These are phyloP conservation scores for Globisporangium radiosum DNA, from an alignment of 352 stramenopile genomes.

Conservation along the genomic window DNA sequence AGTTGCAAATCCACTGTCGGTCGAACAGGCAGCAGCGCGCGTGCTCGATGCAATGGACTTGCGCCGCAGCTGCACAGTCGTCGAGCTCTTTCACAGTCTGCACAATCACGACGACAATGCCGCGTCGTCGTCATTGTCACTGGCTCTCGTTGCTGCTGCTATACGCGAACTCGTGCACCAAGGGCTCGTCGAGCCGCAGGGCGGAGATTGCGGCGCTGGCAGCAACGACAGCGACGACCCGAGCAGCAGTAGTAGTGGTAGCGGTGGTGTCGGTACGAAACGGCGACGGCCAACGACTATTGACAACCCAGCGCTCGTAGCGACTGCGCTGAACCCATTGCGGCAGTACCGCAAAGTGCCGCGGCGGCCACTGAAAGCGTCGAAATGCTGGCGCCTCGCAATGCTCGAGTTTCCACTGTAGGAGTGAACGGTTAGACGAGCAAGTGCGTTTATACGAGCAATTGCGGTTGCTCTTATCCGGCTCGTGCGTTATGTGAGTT, in stretches of 20 bases:
- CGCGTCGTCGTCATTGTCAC: conserved; percentile 17
- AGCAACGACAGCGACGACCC: conserved; percentile 6
- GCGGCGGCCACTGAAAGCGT: conserved; percentile 56
- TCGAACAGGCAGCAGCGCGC: conserved; percentile 41
- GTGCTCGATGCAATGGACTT: conserved; percentile 59
- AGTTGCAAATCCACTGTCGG: conserved; percentile 9
- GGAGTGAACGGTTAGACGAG: conserved; percentile 8
- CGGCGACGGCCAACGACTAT: conserved; percentile 3
- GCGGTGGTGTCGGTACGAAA: conserved; percentile 12
- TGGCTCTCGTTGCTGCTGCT: conserved; percentile 49
- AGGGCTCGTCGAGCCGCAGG: conserved; percentile 46
- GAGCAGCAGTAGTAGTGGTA: not conserved
- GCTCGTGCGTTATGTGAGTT: too few species aligned
- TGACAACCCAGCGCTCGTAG: too few species aligned
- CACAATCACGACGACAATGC: not conserved
- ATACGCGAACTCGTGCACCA: conserved; percentile 43
- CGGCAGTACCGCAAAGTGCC: conserved; percentile 62
- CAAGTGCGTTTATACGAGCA: too few species aligned
- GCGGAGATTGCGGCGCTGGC: conserved; percentile 6
- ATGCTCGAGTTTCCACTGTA: conserved; percentile 27
- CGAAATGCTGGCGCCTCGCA: conserved; percentile 64
- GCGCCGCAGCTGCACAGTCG: conserved; percentile 41
- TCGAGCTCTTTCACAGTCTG: conserved; percentile 35
- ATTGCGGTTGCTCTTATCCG: too few species aligned
- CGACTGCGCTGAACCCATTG: not conserved